These are phyloP conservation scores for Xylaria sp. DNA, from an alignment of 2,329 filamentous ascomycete species.

Conservation along the genomic window DNA sequence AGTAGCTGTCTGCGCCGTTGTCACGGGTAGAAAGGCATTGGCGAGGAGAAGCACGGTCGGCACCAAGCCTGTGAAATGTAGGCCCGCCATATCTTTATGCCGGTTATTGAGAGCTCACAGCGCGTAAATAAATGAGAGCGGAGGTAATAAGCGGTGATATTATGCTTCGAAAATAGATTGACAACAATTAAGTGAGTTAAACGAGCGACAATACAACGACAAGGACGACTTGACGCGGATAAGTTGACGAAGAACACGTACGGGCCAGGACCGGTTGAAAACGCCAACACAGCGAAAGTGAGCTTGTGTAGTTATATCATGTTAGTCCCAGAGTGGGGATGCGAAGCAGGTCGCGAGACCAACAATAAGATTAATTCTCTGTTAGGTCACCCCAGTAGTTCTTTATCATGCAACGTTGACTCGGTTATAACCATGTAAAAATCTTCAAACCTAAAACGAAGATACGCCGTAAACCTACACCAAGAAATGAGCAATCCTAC, in stretches of 20 bases:
- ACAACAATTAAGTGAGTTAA: not conserved
- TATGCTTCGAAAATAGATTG: not conserved
- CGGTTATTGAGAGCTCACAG: not conserved
- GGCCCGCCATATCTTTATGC: not conserved
- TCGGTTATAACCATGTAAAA: too few relatives aligned
- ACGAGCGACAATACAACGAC: conserved; percentile 6
- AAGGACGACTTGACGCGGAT: not conserved
- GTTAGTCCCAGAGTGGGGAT: too few relatives aligned
- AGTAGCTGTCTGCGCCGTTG: conserved; percentile 9
- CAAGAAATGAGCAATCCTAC: too few relatives aligned
- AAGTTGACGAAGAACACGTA: not conserved
- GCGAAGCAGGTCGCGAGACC: too few relatives aligned
- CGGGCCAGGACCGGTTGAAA: too few relatives aligned
- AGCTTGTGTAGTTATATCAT: too few relatives aligned
- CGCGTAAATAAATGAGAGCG: not conserved
- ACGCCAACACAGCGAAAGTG: too few relatives aligned
- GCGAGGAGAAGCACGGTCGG: conserved; percentile 7
- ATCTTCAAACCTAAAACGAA: too few relatives aligned
- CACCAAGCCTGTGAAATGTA: conserved; percentile 1
- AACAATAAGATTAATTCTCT: too few relatives aligned
- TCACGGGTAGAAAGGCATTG: not conserved
- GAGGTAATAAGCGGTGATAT: not conserved
- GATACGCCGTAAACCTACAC: too few relatives aligned
- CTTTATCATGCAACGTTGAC: too few relatives aligned
- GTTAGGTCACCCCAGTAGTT: too few relatives aligned